Evolutionary conservation across 164 flowering plant genomes (phyloP).

Genomic region (Piper longum): DNA sequence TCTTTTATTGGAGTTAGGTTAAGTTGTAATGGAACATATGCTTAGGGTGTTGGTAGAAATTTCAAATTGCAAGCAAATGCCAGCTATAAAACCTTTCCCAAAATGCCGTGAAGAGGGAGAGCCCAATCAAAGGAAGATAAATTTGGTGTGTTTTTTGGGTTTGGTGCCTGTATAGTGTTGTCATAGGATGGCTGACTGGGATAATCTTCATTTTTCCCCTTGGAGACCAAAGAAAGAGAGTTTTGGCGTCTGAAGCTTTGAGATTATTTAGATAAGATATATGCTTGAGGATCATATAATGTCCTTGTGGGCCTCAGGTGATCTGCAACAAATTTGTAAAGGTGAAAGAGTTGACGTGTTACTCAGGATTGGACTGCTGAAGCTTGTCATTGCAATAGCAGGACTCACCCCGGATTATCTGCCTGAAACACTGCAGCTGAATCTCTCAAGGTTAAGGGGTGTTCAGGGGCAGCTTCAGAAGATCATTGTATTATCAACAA

Average conservation of each 20-base stretch:
- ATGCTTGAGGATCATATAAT: neutral
- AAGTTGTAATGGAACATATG: too few relatives aligned
- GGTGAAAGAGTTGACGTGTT: slow-evolving; percentile 66
- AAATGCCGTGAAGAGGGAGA: too few relatives aligned
- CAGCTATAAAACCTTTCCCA: neutral
- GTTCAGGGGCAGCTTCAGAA: slow-evolving; percentile 80
- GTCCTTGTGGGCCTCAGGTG: neutral
- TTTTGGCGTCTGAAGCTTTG: neutral
- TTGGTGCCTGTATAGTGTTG: too few relatives aligned
- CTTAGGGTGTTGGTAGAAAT: too few relatives aligned
- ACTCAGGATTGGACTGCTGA: slow-evolving; percentile 77
- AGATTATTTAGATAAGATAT: neutral
- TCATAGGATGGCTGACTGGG: too few relatives aligned
- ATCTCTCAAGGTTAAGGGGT: slow-evolving; percentile 48
- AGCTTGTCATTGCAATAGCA: slow-evolving; percentile 43
- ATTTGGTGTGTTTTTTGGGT: too few relatives aligned
- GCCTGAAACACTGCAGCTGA: slow-evolving; percentile 83
- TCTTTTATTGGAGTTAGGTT: too few relatives aligned
- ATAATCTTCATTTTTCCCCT: too few relatives aligned
- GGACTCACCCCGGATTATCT: slow-evolving; percentile 51
- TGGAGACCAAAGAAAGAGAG: too few relatives aligned
- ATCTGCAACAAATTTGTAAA: slow-evolving; percentile 43
- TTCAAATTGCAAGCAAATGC: too few relatives aligned
- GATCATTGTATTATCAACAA: slow-evolving; percentile 62
- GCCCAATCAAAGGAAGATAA: too few relatives aligned